Evolutionary conservation across 2,329 filamentous ascomycete genomes (phyloP).

Genomic region (Sporothrix pseudoabietina): DNA sequence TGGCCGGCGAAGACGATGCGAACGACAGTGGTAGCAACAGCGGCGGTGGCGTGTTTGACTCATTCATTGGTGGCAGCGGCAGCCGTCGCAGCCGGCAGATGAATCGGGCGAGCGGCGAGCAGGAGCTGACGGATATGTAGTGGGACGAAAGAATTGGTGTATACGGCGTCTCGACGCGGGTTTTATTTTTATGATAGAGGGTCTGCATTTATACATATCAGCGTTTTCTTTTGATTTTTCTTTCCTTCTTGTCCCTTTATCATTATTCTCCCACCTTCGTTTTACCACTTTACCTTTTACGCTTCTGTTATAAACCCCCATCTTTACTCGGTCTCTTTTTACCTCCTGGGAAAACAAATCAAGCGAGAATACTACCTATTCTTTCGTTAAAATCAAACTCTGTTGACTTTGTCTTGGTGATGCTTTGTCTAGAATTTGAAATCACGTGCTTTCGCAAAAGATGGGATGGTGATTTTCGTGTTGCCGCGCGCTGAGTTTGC

Average conservation of each 20-base stretch:
- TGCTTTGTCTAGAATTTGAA: background rate
- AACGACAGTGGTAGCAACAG: background rate
- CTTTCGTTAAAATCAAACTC: background rate
- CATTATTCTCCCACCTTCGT: background rate
- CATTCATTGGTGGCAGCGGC: conserved; percentile 23
- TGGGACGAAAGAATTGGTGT: background rate
- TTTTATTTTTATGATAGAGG: conserved; percentile 13
- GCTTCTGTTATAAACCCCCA: background rate
- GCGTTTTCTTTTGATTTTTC: background rate
- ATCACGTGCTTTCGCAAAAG: conserved; percentile 18
- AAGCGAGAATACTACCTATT: background rate
- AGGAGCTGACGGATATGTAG: conserved; percentile 35
- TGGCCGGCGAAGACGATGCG: conserved; percentile 12
- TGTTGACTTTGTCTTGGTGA: background rate
- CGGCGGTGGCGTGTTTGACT: conserved; percentile 27
- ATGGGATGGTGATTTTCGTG: conserved; percentile 3
- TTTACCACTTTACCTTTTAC: background rate
- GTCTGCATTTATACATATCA: conserved; percentile 12
- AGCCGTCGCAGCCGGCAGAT: conserved; percentile 23
- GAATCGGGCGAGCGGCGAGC: conserved; percentile 29
- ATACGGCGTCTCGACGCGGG: background rate
- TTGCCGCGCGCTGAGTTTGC: background rate
- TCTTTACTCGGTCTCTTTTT: background rate
- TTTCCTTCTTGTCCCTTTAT: background rate
- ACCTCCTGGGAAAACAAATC: background rate